A percentile compares a stretch with the other conserved stretches of the same genome.
These are phyloP conservation scores for Friedmanniomyces simplex DNA, from an alignment of 495 filamentous ascomycete species.

Conservation along the genomic window DNA sequence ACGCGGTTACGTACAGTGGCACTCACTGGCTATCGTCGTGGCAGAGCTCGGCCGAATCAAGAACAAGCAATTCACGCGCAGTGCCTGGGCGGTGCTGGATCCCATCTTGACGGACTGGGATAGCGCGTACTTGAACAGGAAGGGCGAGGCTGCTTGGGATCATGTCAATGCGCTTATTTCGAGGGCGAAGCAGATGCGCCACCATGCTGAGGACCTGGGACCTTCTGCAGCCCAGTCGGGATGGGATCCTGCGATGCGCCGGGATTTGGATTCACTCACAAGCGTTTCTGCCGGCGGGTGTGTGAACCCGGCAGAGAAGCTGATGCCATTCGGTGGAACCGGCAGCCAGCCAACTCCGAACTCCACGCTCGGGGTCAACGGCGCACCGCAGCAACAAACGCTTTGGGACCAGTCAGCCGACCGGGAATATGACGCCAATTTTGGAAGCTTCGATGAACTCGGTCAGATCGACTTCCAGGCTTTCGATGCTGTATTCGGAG, in stretches of 20 bases:
- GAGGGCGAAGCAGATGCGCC: conserved; percentile 1
- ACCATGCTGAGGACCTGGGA: neutral
- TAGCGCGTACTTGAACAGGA: neutral
- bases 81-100: conserved; percentile 15
- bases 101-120: conserved; percentile 12
- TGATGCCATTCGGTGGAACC: no score
- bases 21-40: conserved; percentile 9
- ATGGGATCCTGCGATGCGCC: neutral
- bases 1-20: conserved; percentile 14
- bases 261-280: neutral
- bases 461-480: conserved; percentile 13
- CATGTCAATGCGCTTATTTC: conserved; percentile 12
- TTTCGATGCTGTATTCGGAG: conserved; percentile 12
- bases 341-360: neutral
- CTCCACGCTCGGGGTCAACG: neutral
- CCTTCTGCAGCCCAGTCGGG: no score
- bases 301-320: neutral
- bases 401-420: neutral
- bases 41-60: conserved; percentile 11
- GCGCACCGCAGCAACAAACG: neutral
- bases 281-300: neutral
- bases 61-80: conserved; percentile 4
- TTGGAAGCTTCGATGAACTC: neutral
- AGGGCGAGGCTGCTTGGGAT: conserved; percentile 10
- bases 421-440: neutral